Evolutionary conservation across 2,329 filamentous ascomycete genomes (phyloP), one percentile per base, ranked within the genome.

Genomic region (Aureobasidium sp.): DNA sequence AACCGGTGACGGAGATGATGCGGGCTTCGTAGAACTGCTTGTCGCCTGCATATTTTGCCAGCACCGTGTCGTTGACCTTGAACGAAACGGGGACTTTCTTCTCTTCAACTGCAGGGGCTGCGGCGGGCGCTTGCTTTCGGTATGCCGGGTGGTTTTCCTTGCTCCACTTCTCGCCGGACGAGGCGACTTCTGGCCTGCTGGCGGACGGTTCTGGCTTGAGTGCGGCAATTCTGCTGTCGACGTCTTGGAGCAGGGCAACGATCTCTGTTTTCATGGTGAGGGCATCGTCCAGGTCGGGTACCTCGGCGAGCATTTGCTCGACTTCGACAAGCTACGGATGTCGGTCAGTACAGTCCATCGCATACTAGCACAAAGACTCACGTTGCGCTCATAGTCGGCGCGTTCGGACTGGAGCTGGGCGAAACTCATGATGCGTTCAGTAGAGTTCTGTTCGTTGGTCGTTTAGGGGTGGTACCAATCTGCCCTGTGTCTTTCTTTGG

Each of bases 31-130:
- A 97, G 77, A 92, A 97, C 27, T 84, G 83, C 70, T 89, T 91
- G 75, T 99, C 94, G 60, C 91, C 91, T 11, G 90, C 89, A 90
- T 92, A 99, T 75, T 93, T 92, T 50, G 93, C 94, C 74, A 94
- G 81, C 60, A 97, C 89, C 35, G 81, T 89, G 70, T 99, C 94
- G 72, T 96, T 96, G 66, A 96, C 90, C 62, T 88, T 84, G 76
- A 92, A 96, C 11, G 81, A 81, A 2, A 81, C 79, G 0, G 81
- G 70, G 56, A 62, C 66, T 40, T 63, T 63, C 33, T 66, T 73
- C 63, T 68, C 78, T 68, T 57, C 67, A 60, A 65, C 68, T 33
- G 58, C n/a, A 49, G 62, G 66, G 62, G 74, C 70, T 50, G 73
- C 22, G 17, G 50, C 40, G 8, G 70, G 66, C 2, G 73, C 63